These are phyloP conservation scores for Truncatella angustata DNA, from an alignment of 2,329 filamentous ascomycete genomes.

Conservation along the genomic window DNA sequence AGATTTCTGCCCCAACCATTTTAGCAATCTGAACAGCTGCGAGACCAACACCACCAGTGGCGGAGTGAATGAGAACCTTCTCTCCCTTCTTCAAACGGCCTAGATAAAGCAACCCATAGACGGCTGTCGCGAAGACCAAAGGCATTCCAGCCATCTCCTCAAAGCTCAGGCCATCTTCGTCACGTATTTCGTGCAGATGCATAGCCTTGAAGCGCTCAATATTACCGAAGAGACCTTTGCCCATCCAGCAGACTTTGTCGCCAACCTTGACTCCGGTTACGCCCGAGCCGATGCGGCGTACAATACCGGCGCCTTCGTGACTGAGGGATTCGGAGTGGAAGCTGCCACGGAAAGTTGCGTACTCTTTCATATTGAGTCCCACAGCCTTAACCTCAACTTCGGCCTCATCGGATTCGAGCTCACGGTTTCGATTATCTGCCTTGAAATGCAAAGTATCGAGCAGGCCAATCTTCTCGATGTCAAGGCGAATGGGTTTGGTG, in stretches of 20 bases:
- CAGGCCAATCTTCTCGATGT: constrained; percentile 14
- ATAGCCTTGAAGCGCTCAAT: constrained; percentile 29
- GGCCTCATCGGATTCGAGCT: not conserved
- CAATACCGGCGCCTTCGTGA: constrained; percentile 17
- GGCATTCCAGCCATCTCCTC: not conserved
- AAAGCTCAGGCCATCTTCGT: constrained; percentile 5
- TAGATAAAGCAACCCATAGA: not conserved
- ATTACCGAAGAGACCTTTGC: constrained; percentile 33
- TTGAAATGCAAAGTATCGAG: constrained; percentile 16
- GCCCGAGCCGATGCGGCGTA: constrained; percentile 14
- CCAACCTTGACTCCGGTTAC: constrained; percentile 15
- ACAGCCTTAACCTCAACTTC: not conserved
- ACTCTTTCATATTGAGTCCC: not conserved
- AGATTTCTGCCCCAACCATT: constrained; percentile 18
- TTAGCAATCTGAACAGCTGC: constrained; percentile 9
- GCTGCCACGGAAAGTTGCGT: constrained; percentile 11
- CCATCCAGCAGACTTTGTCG: constrained; percentile 30
- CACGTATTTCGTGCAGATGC: constrained; percentile 31
- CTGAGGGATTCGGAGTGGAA: constrained; percentile 13
- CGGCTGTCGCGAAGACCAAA: not conserved
- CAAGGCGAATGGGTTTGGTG: constrained; percentile 10
- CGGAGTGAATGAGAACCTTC: constrained; percentile 17
- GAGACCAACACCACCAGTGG: constrained; percentile 12
- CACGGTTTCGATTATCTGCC: constrained; percentile 8
- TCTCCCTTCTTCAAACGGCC: not conserved